Base-by-base conservation (phyloP, 108 stramenopile genomes). In the Nitzschia sp. region DNA sequence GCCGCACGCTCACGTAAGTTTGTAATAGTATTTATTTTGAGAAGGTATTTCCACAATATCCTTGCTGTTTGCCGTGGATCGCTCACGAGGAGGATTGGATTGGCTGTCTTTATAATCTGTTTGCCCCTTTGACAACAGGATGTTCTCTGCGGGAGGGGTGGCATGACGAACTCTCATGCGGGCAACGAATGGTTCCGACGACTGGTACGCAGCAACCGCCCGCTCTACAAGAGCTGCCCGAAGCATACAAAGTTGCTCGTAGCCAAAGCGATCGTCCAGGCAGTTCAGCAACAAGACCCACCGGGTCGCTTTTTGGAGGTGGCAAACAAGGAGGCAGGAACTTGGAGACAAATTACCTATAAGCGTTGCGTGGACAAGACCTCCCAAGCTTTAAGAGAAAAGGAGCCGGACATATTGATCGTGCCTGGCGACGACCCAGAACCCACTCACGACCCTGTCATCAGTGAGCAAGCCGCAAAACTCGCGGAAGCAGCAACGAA, bases 311-410 rank as follows among this genome's bases (percentile, higher is more conserved):
- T 85, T 56, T 45, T 89, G 21, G 79, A 88, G 62, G 55, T 72
- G 50, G 38, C 48, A 30, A 67, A 75, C 47, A 66, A 68, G n/a
- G 62, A 73, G 25, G 61, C 58, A 9, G 69, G 62, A 15, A 47
- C 55, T 6, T 91, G 85, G 85, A 53, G 58, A 17, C 58, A 75
- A 35, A 79, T 91, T n/a, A 50, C 69, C 11, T 85, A 85, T 53
- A 80, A 80, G 56, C 72, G 79, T 35, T 75, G 85, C 1, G 78
- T 80, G 22, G 83, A 86, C 53, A 91, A 91, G 70, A 86, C 87
- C 15, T 80, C 81, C 0, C 90, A 91, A 71, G 87, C 87, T 3
- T 66, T 91, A 36, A 69, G 90, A 52, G 90, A 91, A 58, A 78
- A 78, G 45, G 84, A 82, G 4, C 28, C 56, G 11, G 56, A 57